Evolutionary conservation across 2,329 filamentous ascomycete genomes (phyloP).

Genomic region (Xylariaceae sp.): DNA sequence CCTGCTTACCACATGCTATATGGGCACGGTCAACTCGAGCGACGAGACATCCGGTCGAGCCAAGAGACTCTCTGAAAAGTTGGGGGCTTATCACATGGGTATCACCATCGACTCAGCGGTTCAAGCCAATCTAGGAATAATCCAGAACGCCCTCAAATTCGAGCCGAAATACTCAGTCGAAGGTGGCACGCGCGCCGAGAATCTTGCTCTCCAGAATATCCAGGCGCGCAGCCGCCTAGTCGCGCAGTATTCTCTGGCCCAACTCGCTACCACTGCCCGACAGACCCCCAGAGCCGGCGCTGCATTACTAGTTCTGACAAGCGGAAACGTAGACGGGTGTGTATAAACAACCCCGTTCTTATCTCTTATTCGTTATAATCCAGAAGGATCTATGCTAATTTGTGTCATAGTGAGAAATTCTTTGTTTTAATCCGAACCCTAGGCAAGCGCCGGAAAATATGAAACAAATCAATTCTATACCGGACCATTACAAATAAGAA

Average conservation of each 20-base stretch:
- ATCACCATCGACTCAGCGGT: constrained; percentile 9
- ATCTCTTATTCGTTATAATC: not conserved
- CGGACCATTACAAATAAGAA: not conserved
- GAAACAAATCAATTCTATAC: not conserved
- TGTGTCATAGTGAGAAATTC: not conserved
- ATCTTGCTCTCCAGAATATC: constrained; percentile 17
- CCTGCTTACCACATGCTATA: constrained; percentile 15
- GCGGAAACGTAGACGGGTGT: constrained; percentile 10
- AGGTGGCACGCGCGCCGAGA: constrained; percentile 13
- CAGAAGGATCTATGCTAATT: no score
- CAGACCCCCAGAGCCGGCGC: constrained; percentile 5
- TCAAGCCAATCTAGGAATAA: constrained; percentile 8
- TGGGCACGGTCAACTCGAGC: constrained; percentile 13
- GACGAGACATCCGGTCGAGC: constrained; percentile 14
- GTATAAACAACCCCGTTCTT: not conserved
- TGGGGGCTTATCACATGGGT: constrained; percentile 10
- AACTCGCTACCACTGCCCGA: constrained; percentile 14
- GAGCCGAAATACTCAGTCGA: constrained; percentile 12
- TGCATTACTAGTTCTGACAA: constrained; percentile 8
- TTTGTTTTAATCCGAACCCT: not conserved
- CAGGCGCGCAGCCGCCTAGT: constrained; percentile 12
- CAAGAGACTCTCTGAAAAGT: constrained; percentile 5
- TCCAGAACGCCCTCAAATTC: constrained; percentile 10
- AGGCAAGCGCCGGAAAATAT: no score
- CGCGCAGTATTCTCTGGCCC: constrained; percentile 12